Percentiles rank a stretch among this genome's conserved stretches.
These are phyloP conservation scores for Blastobotrys illinoisensis DNA, from an alignment of 1,139 yeast genomes.

Conservation along the genomic window DNA sequence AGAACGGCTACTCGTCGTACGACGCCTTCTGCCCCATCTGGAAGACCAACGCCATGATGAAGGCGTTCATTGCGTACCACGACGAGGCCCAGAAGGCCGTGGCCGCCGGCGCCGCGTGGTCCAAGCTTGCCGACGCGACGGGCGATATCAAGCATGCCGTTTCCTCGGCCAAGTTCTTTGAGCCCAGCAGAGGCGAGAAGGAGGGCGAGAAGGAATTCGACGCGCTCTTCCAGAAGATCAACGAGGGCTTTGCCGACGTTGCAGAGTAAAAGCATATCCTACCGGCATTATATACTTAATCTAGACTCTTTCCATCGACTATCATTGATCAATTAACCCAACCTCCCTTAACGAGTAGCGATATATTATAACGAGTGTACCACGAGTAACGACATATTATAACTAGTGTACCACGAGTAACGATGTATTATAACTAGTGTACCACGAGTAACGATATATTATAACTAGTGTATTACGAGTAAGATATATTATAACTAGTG, in stretches of 20 bases:
- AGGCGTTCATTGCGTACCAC: conserved; percentile 80
- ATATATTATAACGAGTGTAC: no score
- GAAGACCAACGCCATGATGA: conserved; percentile 99
- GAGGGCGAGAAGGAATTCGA: conserved; percentile 73
- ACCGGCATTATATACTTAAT: not conserved
- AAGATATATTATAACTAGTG: no score
- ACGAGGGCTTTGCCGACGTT: conserved; percentile 93
- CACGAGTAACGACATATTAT: no score
- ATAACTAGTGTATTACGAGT: no score
- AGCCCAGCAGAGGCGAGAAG: conserved; percentile 86
- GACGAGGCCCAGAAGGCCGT: conserved; percentile 98
- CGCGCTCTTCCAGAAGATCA: conserved; percentile 64
- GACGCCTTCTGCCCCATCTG: conserved; percentile 99
- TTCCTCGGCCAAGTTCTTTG: conserved; percentile 90
- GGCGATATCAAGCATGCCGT: conserved; percentile 88
- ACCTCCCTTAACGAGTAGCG: no score
- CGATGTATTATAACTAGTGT: no score
- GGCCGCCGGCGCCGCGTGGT: conserved; percentile 91
- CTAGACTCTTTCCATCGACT: no score
- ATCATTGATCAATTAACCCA: no score
- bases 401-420: no score
- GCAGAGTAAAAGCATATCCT: conserved; percentile 54
- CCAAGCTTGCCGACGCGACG: conserved; percentile 82
- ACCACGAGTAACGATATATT: no score
- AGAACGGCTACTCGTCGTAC: conserved; percentile 95